Evolutionary conservation across 1,139 yeast species (phyloP).

Genomic region (Keqinozyma sinolaborantium): DNA sequence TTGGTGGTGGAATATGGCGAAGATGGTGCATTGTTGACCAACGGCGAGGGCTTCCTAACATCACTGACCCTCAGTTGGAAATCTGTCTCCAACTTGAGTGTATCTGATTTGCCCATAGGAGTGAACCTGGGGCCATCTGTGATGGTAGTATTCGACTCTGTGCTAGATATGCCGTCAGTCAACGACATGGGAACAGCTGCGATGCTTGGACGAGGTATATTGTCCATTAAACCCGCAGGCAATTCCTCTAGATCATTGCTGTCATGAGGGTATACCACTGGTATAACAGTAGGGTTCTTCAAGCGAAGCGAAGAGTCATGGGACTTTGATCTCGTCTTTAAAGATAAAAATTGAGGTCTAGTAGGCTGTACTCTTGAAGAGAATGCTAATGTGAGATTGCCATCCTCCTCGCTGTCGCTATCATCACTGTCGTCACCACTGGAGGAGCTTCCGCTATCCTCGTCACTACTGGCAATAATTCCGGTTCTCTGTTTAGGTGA

Average conservation of each 20-base stretch:
- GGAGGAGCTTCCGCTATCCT: slow-evolving; percentile 23
- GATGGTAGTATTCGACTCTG: slow-evolving; percentile 2
- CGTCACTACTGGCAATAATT: slow-evolving; percentile 3
- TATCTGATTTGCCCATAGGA: neutral
- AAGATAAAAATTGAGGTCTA: slow-evolving; percentile 34
- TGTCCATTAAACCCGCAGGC: slow-evolving; percentile 34
- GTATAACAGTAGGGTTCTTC: slow-evolving; percentile 8
- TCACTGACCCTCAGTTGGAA: neutral
- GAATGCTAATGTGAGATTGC: slow-evolving; percentile 53
- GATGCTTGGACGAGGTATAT: slow-evolving; percentile 20
- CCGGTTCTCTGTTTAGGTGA: no score
- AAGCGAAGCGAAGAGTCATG: slow-evolving; percentile 41
- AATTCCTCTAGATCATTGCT: slow-evolving; percentile 41
- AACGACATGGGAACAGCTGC: slow-evolving; percentile 10
- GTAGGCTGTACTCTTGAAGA: slow-evolving; percentile 38
- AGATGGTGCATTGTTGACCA: slow-evolving; percentile 11
- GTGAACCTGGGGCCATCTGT: slow-evolving; percentile 4
- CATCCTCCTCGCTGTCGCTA: slow-evolving; percentile 40
- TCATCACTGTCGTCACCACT: slow-evolving; percentile 20
- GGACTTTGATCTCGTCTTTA: slow-evolving; percentile 36
- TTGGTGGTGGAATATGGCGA: slow-evolving; percentile 10
- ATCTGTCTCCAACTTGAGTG: neutral
- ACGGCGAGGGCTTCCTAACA: slow-evolving; percentile 12
- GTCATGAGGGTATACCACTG: slow-evolving; percentile 16
- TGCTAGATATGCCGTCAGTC: neutral